phyloP scores from a whole-genome alignment of 2,329 filamentous ascomycete genomes.

The Chalaropsis ovoidea region DNA sequence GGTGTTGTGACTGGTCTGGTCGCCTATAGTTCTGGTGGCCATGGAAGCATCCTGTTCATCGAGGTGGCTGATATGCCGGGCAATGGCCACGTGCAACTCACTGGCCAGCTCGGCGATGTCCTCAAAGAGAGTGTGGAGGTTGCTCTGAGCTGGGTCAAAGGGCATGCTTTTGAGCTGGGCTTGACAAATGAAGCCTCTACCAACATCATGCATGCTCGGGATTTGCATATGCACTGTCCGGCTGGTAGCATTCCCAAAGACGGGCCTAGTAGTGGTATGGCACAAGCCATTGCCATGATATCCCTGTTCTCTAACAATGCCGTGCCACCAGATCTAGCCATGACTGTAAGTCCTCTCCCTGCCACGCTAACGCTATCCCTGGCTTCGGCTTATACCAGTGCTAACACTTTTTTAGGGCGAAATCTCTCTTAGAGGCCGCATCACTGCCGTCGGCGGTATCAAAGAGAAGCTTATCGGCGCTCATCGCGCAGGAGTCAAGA shows the following conservation, averaged over 20 bases:
- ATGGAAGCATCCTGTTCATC: constrained; percentile 95
- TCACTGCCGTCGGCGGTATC: constrained; percentile 92
- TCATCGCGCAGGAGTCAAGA: constrained; percentile 84
- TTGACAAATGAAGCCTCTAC: constrained; percentile 69
- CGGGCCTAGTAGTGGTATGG: constrained; percentile 74
- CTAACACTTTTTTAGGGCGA: constrained; percentile 41
- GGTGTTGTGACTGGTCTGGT: constrained; percentile 94
- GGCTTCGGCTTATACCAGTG: not conserved
- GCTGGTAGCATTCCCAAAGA: constrained; percentile 94
- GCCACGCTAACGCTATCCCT: not conserved
- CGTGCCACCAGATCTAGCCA: constrained; percentile 84
- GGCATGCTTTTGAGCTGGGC: constrained; percentile 83
- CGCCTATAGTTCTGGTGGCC: constrained; percentile 83
- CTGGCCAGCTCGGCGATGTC: constrained; percentile 90
- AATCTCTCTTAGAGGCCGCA: constrained; percentile 71
- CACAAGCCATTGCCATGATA: constrained; percentile 87
- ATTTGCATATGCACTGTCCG: constrained; percentile 92
- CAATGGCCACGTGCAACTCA: constrained; percentile 81
- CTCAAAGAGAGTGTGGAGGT: constrained; percentile 96
- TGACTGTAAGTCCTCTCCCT: constrained; percentile 56
- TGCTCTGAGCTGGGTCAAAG: constrained; percentile 92
- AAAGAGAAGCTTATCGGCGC: constrained; percentile 98
- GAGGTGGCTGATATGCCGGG: constrained; percentile 97
- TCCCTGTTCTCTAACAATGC: constrained; percentile 77
- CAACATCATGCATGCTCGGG: constrained; percentile 92